These are phyloP conservation scores for Phyllosticta citribraziliensis DNA, from an alignment of 2,329 filamentous ascomycete genomes.

Conservation along the genomic window DNA sequence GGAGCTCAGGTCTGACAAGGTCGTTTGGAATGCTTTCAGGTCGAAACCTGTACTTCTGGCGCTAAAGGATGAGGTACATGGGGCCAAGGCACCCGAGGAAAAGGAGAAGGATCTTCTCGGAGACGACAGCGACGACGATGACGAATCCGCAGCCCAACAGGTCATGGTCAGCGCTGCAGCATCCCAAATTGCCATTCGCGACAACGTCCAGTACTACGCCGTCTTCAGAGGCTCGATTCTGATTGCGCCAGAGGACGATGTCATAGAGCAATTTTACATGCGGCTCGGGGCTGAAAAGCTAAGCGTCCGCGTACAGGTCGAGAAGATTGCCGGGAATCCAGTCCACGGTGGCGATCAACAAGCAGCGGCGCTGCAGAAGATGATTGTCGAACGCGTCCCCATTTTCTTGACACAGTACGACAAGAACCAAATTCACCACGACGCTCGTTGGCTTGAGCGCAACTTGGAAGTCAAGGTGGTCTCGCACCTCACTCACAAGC, in stretches of 20 bases:
- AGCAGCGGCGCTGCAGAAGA: constrained; percentile 62
- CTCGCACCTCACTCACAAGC: constrained; percentile 51
- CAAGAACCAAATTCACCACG: constrained; percentile 70
- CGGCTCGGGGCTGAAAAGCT: constrained; percentile 69
- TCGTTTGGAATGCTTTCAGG: constrained; percentile 67
- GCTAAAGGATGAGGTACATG: constrained; percentile 60
- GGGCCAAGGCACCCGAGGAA: constrained; percentile 12
- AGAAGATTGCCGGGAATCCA: constrained; percentile 8
- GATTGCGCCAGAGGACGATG: constrained; percentile 82
- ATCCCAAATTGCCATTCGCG: constrained; percentile 61
- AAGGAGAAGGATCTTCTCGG: constrained; percentile 32
- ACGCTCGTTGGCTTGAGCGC: constrained; percentile 83
- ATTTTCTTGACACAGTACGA: constrained; percentile 83
- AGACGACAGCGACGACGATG: constrained; percentile 36
- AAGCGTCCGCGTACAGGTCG: constrained; percentile 39
- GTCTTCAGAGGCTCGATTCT: constrained; percentile 78
- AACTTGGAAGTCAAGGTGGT: constrained; percentile 72
- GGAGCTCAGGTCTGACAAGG: constrained; percentile 66
- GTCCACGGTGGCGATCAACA: constrained; percentile 50
- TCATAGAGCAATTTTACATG: constrained; percentile 73
- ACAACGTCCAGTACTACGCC: constrained; percentile 50
- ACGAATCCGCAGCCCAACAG: constrained; percentile 13
- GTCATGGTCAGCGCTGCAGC: constrained; percentile 5
- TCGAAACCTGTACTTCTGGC: constrained; percentile 69
- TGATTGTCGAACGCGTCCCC: constrained; percentile 78